A percentile compares a stretch with the other conserved stretches of the same genome.
These are phyloP conservation scores for Termitomyces sp. DNA, from an alignment of 768 basidiomycete species.

Conservation along the genomic window DNA sequence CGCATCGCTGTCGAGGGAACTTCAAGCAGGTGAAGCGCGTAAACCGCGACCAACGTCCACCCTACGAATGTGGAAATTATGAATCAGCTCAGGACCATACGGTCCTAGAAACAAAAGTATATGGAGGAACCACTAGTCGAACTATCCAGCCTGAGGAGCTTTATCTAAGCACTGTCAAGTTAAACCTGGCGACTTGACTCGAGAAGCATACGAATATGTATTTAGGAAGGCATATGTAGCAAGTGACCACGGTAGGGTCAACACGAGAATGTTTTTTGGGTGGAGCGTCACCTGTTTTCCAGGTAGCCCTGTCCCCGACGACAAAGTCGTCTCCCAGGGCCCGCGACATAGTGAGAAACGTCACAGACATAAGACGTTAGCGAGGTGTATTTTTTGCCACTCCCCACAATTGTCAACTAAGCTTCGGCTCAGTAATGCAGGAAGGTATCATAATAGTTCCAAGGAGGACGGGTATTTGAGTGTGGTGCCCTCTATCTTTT, in stretches of 20 bases:
- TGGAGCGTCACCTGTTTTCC: too few relatives aligned
- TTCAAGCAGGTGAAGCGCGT: not conserved
- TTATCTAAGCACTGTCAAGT: not conserved
- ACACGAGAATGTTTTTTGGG: too few relatives aligned
- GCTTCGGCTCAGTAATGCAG: not conserved
- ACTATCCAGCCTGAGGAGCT: not conserved
- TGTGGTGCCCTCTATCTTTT: too few relatives aligned
- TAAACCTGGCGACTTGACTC: not conserved
- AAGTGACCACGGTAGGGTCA: not conserved
- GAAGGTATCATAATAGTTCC: too few relatives aligned
- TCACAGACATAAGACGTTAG: not conserved
- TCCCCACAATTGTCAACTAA: not conserved
- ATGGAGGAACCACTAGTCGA: not conserved
- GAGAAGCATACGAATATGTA: not conserved
- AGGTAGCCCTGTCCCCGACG: too few relatives aligned
- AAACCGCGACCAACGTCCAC: too few relatives aligned
- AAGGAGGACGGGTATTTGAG: too few relatives aligned
- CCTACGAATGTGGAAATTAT: not conserved
- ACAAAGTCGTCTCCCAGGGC: too few relatives aligned
- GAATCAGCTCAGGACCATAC: not conserved
- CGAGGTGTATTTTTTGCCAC: not conserved
- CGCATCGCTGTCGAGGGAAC: constrained; percentile 13
- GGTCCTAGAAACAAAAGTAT: not conserved
- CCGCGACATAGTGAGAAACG: not conserved
- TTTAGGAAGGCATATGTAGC: not conserved